Evolutionary conservation across 2,329 filamentous ascomycete species (phyloP).

Genomic region (Sarocladium oryzae): DNA sequence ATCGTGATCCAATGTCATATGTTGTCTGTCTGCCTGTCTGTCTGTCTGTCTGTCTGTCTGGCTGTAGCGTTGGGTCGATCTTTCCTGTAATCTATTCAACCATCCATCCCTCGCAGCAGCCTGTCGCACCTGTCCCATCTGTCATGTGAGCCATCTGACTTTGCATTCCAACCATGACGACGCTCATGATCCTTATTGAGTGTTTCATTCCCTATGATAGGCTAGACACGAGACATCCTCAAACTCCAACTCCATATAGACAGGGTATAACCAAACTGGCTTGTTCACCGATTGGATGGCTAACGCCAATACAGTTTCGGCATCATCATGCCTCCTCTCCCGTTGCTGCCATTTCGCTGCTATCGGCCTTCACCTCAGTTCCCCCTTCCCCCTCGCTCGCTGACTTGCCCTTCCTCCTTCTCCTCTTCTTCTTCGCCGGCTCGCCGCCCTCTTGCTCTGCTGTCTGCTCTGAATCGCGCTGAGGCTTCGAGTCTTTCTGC

Average conservation of each 20-base stretch:
- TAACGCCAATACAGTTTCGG: neutral
- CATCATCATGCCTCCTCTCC: constrained; percentile 17
- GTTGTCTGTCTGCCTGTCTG: no score
- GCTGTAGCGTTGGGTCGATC: no score
- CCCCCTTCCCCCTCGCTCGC: constrained; percentile 13
- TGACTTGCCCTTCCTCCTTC: constrained; percentile 23
- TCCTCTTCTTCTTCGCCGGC: constrained; percentile 24
- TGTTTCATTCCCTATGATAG: neutral
- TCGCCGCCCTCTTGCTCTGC: constrained; percentile 20
- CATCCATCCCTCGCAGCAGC: no score
- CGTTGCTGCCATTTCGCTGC: constrained; percentile 4
- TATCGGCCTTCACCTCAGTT: neutral
- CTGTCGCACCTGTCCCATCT: no score
- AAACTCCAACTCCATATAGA: neutral
- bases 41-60: no score
- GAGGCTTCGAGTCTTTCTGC: constrained; percentile 2
- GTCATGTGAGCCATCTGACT: no score
- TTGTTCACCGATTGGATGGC: neutral
- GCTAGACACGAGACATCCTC: neutral
- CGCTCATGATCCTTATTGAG: neutral
- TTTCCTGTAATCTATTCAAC: no score
- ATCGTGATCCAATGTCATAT: no score
- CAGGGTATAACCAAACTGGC: constrained; percentile 7
- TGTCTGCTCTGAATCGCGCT: neutral
- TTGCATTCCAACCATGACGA: neutral